Base-by-base conservation (phyloP, 2,329 filamentous ascomycete species). In the Lasiodiplodia hormozganensis region DNA sequence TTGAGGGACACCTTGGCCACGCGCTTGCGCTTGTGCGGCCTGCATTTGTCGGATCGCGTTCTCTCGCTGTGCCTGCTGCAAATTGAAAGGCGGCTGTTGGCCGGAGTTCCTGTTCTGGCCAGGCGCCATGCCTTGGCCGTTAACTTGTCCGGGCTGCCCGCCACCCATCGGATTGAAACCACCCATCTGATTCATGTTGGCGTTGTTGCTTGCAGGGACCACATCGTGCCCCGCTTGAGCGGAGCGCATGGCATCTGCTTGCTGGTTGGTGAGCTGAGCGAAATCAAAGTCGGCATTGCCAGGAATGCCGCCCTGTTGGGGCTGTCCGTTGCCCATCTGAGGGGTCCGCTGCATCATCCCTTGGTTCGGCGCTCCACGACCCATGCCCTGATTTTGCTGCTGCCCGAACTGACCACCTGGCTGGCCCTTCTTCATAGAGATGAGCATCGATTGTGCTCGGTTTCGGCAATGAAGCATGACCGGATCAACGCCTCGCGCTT, bases 171-270 rank as follows among this genome's bases (percentile, higher is more conserved):
- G 73, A 69, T 73, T 81, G 56, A 66, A 64, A 36, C 34, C 53
- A 21, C 60, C 65, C 53, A 68, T 57, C 21, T 54, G 65, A 77
- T 51, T 74, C 73, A 52, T 75, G 77, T 79, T 85, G 70, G 83
- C 82, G 65, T 86, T 86, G 73, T 85, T 87, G 76, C 87, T 90
- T 7, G 87, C 88, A 11, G 88, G 88, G 3, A 90, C 88, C n/a
- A 89, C 88, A 52, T 86, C 80, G 70, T 88, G 86, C 10, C 88
- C 88, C 60, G 85, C 85, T 76, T 89, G 86, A 73, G 88, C 86
- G 18, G 85, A 85, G 65, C 87, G 86, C 71, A 89, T 77, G n/a
- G 86, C 87, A 71, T 88, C 87, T 51, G 85, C 85, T 76, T 90
- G 88, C 72, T 89, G 87, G 34, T 56, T 66, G 68, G 87, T 82